Conservation (phyloP, 1,284 basidiomycete species). For the Mycosarcoma mackinlayi region DNA sequence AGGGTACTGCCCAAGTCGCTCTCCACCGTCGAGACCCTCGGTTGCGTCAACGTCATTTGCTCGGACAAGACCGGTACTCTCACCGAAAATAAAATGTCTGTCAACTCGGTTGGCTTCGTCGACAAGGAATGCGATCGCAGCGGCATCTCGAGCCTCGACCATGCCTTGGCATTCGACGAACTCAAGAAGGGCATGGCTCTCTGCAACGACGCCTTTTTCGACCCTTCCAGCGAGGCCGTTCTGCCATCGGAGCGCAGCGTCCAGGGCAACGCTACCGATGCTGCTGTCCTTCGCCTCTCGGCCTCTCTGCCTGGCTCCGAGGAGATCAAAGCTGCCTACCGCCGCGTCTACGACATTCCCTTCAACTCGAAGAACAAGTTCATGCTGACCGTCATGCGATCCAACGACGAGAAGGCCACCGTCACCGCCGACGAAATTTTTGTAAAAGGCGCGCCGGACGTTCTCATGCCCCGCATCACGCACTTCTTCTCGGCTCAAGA, state of each 20-base stretch:
- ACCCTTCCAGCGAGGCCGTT: constrained; percentile 59
- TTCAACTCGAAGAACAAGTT: constrained; percentile 79
- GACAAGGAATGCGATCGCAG: constrained; percentile 55
- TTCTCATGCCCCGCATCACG: constrained; percentile 69
- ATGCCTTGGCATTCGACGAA: constrained; percentile 37
- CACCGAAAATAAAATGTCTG: constrained; percentile 73
- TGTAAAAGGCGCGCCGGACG: constrained; percentile 62
- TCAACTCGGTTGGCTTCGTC: constrained; percentile 70
- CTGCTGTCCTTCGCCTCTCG: constrained; percentile 75
- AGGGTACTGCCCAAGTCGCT: constrained; percentile 76
- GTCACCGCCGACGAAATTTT: constrained; percentile 51
- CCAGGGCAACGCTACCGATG: constrained; percentile 77
- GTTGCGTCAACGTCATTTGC: constrained; percentile 75
- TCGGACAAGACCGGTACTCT: constrained; percentile 82
- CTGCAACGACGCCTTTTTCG: constrained; percentile 76
- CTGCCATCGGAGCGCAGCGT: constrained; percentile 67
- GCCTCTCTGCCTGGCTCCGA: constrained; percentile 70
- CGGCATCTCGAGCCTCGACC: constrained; percentile 35
- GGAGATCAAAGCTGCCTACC: constrained; percentile 67
- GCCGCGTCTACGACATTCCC: constrained; percentile 69
- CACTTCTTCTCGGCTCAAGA: constrained; percentile 31
- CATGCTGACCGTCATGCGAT: constrained; percentile 72
- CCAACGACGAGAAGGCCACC: constrained; percentile 67
- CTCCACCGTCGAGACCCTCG: constrained; percentile 77
- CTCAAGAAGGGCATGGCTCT: constrained; percentile 72